phyloP scores from a whole-genome alignment of 2,329 filamentous ascomycete species.

The Basipetospora sp. region DNA sequence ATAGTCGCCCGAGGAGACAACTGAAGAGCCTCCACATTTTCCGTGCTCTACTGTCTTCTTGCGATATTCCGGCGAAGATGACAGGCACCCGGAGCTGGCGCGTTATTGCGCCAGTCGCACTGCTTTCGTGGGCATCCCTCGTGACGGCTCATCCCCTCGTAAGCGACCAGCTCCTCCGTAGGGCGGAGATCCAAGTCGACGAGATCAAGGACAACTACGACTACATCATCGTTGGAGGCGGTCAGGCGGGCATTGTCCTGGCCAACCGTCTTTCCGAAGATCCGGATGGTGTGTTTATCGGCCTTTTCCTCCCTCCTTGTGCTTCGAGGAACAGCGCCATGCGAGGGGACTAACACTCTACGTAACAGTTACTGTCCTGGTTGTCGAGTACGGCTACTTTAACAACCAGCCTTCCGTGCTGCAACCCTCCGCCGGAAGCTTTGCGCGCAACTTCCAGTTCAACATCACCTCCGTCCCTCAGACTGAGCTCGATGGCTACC shows the following conservation, averaged over 20 bases:
- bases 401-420: slow-evolving; percentile 8
- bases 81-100: neutral
- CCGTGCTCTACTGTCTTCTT: no score
- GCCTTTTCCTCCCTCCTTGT: neutral
- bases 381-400: slow-evolving; percentile 9
- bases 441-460: slow-evolving; percentile 8
- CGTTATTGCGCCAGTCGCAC: neutral
- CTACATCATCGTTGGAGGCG: slow-evolving; percentile 19
- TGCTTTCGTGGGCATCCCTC: slow-evolving; percentile 3
- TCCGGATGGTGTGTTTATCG: slow-evolving; percentile 2
- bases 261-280: slow-evolving; percentile 18
- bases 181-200: slow-evolving; percentile 3
- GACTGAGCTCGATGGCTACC: slow-evolving; percentile 5
- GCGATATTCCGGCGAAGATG: neutral
- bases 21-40: no score
- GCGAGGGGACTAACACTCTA: neutral
- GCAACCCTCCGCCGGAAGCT: slow-evolving; percentile 6
- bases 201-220: slow-evolving; percentile 8
- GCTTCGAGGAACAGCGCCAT: no score
- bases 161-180: slow-evolving; percentile 1
- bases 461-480: slow-evolving; percentile 7
- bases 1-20: no score
- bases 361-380: slow-evolving; percentile 5
- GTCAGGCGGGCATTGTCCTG: slow-evolving; percentile 19
- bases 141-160: neutral